Base-by-base conservation (phyloP, 306 rosid species). In the Adenanthera pavonina region DNA sequence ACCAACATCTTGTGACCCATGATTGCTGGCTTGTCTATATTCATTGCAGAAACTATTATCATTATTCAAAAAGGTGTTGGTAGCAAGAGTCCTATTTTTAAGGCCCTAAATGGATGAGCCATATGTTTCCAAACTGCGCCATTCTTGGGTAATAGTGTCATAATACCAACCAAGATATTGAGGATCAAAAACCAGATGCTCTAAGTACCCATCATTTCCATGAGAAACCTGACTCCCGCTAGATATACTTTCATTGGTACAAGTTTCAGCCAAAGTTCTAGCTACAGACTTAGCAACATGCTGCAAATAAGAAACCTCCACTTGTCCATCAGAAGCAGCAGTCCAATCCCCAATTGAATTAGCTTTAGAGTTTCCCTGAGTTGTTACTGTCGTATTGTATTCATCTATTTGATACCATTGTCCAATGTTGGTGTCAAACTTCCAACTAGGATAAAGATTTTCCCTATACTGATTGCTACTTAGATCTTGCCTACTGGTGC, bases 381-480 rank as follows among this genome's bases (percentile, higher is more conserved):
- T 84, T 69, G 85, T 17, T 8, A 82, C 62, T 33, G 83, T 53
- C 36, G 72, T 80, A 78, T 77, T 75, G 73, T 77, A 78, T 75
- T 30, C 89, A 46, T 89, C 93, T n/a, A 89, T 86, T 84, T 84
- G 94, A 85, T 89, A 87, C 97, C 98, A 94, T 71, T 94, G 91
- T 79, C 92, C 91, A 5, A 89, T 84, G 85, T 68, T 71, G 15
- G 76, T 11, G 69, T 94, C 97, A 68, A 76, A 89, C 85, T 81
- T 94, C 97, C 97, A 94, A 57, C 98, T 97, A 41, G 97, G 98
- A 89, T 91, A 94, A 40, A 81, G 85, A 84, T 82, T 81, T 79
- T 94, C 97, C 98, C 96, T 92, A 53, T 82, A 75, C 86, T 91
- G 92, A 52, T 86, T 81, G 76, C 84, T 87, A 78, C 67, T 90